Percentiles rank a stretch among this genome's conserved stretches.
Evolutionary conservation across 352 stramenopile genomes (phyloP).

Genomic region (Phytophthora fragariae): DNA sequence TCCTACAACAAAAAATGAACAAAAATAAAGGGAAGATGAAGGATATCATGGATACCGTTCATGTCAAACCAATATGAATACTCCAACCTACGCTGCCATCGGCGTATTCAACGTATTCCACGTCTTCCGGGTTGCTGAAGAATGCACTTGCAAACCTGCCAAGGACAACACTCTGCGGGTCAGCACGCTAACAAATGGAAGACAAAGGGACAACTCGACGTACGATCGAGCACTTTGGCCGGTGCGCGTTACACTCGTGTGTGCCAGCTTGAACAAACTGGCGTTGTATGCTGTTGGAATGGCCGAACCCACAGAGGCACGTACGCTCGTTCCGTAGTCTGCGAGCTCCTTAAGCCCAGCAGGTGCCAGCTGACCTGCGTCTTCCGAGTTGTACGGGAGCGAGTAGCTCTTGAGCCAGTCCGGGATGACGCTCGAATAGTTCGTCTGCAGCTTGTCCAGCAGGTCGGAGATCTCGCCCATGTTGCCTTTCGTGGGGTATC

Average conservation of each 20-base stretch:
- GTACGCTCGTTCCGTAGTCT: conserved; percentile 42
- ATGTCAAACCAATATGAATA: not conserved
- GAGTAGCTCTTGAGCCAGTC: conserved; percentile 66
- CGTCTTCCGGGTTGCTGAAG: conserved; percentile 64
- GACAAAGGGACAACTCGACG: not conserved
- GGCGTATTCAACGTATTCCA: conserved; percentile 62
- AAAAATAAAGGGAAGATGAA: not conserved
- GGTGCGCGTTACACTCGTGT: conserved; percentile 63
- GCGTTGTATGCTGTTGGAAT: conserved; percentile 39
- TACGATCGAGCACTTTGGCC: conserved; percentile 63
- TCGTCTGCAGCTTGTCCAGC: conserved; percentile 50
- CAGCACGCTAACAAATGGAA: not conserved
- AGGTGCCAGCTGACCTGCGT: conserved; percentile 46
- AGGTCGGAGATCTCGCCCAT: conserved; percentile 57
- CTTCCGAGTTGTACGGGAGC: conserved; percentile 63
- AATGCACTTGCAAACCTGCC: conserved; percentile 64
- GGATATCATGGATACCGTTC: not conserved
- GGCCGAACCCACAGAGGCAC: conserved; percentile 18
- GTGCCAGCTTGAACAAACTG: conserved; percentile 56
- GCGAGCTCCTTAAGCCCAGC: conserved; percentile 47
- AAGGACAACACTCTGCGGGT: not conserved
- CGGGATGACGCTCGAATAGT: conserved; percentile 46
- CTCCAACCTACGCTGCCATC: conserved; percentile 40
- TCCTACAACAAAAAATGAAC: conserved; percentile 39
- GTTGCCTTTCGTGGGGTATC: conserved; percentile 61